These are phyloP conservation scores for Cardamine resedifolia DNA, from an alignment of 345 rosid species.

Conservation along the genomic window DNA sequence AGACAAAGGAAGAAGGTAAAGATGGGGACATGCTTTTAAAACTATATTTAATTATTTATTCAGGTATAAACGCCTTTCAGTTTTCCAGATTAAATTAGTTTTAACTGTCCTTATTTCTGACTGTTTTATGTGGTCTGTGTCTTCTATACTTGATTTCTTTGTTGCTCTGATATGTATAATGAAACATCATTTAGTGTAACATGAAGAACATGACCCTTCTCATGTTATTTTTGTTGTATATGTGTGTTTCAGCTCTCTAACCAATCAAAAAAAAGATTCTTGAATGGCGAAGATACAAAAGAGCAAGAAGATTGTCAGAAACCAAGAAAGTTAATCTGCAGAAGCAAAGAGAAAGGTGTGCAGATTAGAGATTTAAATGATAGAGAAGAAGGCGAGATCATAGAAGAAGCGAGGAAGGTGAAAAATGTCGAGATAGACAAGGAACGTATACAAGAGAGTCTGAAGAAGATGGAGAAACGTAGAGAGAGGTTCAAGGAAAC, in stretches of 20 bases:
- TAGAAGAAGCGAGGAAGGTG: constrained; percentile 34
- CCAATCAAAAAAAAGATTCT: constrained; percentile 21
- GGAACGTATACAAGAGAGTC: constrained; percentile 42
- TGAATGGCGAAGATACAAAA: constrained; percentile 24
- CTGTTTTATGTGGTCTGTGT: constrained; percentile 9
- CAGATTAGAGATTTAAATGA: constrained; percentile 30
- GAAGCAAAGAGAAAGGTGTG: constrained; percentile 26
- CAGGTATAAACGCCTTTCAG: constrained; percentile 9
- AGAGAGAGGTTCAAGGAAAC: constrained; percentile 61
- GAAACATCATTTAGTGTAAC: background rate
- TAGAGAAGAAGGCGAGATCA: constrained; percentile 62
- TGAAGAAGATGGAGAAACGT: constrained; percentile 70
- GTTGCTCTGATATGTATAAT: background rate
- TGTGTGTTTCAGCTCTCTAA: constrained; percentile 23
- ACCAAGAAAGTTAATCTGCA: background rate
- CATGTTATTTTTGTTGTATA: background rate
- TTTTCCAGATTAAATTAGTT: constrained; percentile 23
- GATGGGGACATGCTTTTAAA: constrained; percentile 37
- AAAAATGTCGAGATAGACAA: constrained; percentile 35
- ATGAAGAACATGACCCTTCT: background rate
- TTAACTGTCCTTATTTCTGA: background rate
- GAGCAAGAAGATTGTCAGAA: constrained; percentile 15
- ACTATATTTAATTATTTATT: constrained; percentile 24
- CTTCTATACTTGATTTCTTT: background rate
- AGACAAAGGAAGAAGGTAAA: constrained; percentile 69